Evolutionary conservation across 2,329 filamentous ascomycete genomes (phyloP).

Genomic region (Mycosphaerella sp.): DNA sequence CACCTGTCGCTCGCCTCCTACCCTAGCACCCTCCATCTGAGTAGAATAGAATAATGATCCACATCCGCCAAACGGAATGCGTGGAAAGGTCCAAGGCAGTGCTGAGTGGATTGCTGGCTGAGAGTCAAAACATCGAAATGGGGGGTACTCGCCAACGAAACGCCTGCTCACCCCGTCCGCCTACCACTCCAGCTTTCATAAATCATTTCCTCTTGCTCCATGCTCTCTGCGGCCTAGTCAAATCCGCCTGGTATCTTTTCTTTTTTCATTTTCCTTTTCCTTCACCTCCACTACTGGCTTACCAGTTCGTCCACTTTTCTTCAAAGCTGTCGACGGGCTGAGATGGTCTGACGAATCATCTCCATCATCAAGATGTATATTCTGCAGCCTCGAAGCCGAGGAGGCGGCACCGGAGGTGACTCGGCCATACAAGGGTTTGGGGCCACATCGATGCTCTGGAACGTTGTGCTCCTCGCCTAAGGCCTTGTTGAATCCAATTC

Average conservation of each 20-base stretch:
- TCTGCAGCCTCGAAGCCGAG: not conserved
- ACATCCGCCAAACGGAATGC: too few relatives aligned
- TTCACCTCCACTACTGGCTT: not conserved
- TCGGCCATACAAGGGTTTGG: too few relatives aligned
- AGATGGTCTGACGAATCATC: not conserved
- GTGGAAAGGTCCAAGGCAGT: too few relatives aligned
- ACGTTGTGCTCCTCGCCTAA: too few relatives aligned
- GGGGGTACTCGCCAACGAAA: not conserved
- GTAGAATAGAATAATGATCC: too few relatives aligned
- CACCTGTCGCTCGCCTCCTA: too few relatives aligned
- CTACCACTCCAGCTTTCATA: not conserved
- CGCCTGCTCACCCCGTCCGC: not conserved
- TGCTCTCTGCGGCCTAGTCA: slow-evolving; percentile 17
- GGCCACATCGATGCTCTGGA: too few relatives aligned
- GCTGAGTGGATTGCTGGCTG: not conserved
- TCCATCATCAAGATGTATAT: not conserved
- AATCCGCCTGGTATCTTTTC: slow-evolving; percentile 32
- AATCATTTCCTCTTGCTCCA: not conserved
- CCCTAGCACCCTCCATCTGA: too few relatives aligned
- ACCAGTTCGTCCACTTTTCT: not conserved
- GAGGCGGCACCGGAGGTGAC: too few relatives aligned
- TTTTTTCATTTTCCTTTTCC: slow-evolving; percentile 15
- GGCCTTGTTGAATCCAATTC: not conserved
- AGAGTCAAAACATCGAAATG: not conserved
- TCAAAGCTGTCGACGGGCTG: not conserved